phyloP scores from a whole-genome alignment of 306 rosid genomes.

The Prunus fruticosa region DNA sequence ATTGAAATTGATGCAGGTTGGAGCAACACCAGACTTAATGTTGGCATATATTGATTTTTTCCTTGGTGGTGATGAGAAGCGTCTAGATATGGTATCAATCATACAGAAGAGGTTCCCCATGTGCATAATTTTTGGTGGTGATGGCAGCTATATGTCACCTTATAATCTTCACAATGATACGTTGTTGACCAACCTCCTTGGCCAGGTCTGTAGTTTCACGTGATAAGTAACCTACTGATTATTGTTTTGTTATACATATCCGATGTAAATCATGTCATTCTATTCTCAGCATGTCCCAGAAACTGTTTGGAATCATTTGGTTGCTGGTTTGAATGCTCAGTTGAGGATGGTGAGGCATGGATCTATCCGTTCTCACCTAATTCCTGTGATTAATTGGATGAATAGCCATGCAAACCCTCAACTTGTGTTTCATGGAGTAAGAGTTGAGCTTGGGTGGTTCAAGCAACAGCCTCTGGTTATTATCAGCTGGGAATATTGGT shows the following conservation, averaged over 20 bases:
- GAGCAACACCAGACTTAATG: slow-evolving; percentile 93
- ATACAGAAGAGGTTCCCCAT: slow-evolving; percentile 94
- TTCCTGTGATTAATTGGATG: slow-evolving; percentile 80
- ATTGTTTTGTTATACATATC: not conserved
- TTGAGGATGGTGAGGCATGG: slow-evolving; percentile 85
- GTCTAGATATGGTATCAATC: slow-evolving; percentile 85
- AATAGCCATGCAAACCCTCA: slow-evolving; percentile 91
- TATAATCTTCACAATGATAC: slow-evolving; percentile 89
- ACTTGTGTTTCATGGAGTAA: slow-evolving; percentile 94
- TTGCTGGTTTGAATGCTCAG: slow-evolving; percentile 95
- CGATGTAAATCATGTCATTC: slow-evolving; percentile 14
- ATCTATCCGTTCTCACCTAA: slow-evolving; percentile 72
- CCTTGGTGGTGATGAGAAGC: slow-evolving; percentile 99
- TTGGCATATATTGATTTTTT: slow-evolving; percentile 93
- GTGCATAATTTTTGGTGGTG: slow-evolving; percentile 97
- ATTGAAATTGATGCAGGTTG: slow-evolving; percentile 67
- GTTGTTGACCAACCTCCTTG: slow-evolving; percentile 86
- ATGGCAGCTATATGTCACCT: slow-evolving; percentile 96
- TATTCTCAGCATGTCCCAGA: slow-evolving; percentile 86
- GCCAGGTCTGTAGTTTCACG: slow-evolving; percentile 58
- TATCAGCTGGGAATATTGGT: slow-evolving; percentile 96
- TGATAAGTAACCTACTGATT: slow-evolving; percentile 10
- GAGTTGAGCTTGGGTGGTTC: slow-evolving; percentile 96
- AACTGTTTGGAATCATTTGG: slow-evolving; percentile 96
- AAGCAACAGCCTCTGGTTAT: slow-evolving; percentile 99